Evolutionary conservation across 148 eudicot species (phyloP).

Genomic region (Selenicereus undatus): DNA sequence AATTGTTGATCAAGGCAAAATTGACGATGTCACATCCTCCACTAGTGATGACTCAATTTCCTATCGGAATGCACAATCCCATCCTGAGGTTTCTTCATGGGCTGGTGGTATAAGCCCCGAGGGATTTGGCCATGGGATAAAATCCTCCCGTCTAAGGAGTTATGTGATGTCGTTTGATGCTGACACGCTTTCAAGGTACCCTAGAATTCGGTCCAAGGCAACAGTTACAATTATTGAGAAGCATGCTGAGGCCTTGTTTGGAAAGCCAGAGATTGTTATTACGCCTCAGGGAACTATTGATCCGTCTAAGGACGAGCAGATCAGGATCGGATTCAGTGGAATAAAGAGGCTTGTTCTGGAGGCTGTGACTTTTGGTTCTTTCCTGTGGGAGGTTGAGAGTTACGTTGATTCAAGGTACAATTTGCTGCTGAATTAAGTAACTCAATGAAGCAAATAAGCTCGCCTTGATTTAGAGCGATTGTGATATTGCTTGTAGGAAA

Average conservation of each 20-base stretch:
- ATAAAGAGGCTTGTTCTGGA: conserved; percentile 75
- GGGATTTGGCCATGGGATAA: conserved; percentile 52
- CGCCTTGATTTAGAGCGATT: not conserved
- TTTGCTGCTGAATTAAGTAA: conserved; percentile 50
- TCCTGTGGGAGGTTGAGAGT: conserved; percentile 98
- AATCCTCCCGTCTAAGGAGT: conserved; percentile 61
- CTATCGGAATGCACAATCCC: conserved; percentile 28
- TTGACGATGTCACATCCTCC: conserved; percentile 24
- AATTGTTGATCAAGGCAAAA: conserved; percentile 22
- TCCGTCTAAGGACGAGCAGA: conserved; percentile 64
- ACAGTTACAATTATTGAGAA: conserved; percentile 82
- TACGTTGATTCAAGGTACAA: conserved; percentile 84
- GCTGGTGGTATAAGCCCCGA: conserved; percentile 45
- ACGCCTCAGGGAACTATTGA: conserved; percentile 79
- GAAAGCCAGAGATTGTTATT: conserved; percentile 72
- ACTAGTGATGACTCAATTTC: conserved; percentile 25
- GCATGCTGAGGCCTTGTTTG: conserved; percentile 95
- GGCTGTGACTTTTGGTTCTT: conserved; percentile 95
- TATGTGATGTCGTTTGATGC: conserved; percentile 92
- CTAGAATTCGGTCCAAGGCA: conserved; percentile 76
- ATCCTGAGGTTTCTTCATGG: conserved; percentile 65
- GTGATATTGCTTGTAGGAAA: too few species aligned
- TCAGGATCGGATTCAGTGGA: conserved; percentile 80
- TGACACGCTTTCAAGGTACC: conserved; percentile 72
- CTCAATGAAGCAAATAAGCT: not conserved